Conservation (phyloP, 805 yeast genomes). For the Candida bentonensis region DNA sequence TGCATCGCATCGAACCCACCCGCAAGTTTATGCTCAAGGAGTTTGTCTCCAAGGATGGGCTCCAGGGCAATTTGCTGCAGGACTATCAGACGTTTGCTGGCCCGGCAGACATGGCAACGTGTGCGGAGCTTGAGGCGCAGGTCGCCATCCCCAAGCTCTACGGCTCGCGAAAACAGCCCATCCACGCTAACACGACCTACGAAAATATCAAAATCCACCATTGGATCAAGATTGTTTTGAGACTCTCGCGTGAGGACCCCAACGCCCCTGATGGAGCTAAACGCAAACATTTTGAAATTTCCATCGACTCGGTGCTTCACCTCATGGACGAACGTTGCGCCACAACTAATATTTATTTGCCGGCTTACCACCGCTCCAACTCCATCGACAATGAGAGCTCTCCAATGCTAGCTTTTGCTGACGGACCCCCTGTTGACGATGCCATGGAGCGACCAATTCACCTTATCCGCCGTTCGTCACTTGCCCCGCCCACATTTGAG, state of each 20-base stretch:
- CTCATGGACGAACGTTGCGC: conserved; percentile 57
- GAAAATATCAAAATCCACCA: conserved; percentile 78
- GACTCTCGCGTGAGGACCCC: conserved; percentile 57
- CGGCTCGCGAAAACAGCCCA: conserved; percentile 35
- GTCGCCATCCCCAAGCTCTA: conserved; percentile 67
- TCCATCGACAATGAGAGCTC: conserved; percentile 36
- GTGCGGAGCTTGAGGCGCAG: conserved; percentile 74
- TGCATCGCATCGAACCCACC: conserved; percentile 84
- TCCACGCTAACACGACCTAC: conserved; percentile 77
- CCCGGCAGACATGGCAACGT: conserved; percentile 14
- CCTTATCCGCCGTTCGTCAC: conserved; percentile 37
- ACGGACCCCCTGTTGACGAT: conserved; percentile 3
- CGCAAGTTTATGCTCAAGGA: conserved; percentile 70
- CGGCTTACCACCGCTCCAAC: conserved; percentile 25
- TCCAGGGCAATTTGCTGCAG: conserved; percentile 16
- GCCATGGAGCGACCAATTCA: conserved; percentile 33
- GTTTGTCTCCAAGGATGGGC: conserved; percentile 28
- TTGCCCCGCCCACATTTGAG: conserved; percentile 53
- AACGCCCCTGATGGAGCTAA: conserved; percentile 28
- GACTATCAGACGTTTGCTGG: conserved; percentile 9
- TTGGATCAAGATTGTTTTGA: conserved; percentile 82
- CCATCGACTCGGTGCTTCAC: conserved; percentile 89
- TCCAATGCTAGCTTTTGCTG: conserved; percentile 5
- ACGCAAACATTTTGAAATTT: conserved; percentile 84
- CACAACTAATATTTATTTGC: conserved; percentile 21